Evolutionary conservation across 2,329 filamentous ascomycete genomes (phyloP), one percentile per base, ranked within the genome.

Genomic region (Elsinoe arachidis): DNA sequence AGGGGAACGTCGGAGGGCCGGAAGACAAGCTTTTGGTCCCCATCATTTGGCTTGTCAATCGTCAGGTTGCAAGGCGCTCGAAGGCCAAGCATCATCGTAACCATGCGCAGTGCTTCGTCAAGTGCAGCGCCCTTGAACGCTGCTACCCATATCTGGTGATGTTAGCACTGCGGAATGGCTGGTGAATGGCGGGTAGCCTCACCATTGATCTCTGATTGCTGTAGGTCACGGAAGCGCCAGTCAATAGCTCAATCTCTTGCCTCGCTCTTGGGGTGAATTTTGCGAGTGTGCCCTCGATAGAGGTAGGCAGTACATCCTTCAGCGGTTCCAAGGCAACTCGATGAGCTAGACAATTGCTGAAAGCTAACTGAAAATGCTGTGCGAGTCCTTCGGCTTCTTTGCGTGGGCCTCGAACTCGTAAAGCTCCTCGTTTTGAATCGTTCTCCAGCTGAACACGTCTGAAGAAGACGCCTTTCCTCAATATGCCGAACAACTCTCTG

Each of bases 321-420:
- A 59, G 23, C 21, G 10, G 44, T 9, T 55, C 38, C 10, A 61
- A 39, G 6, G 26, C 15, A 2, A 60, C 37, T 17, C 49, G 44
- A 10, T 39, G 26, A 30, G 30, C 44, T 39, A 37, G 10, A 19
- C 17, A 4, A 44, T 41, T 44, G 37, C 21, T n/a, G 35, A 55
- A 60, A 5, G 56, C 58, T 21, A 57, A 26, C 17, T 43, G 30
- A 46, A 60, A 14, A 12, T 56, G 53, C 6, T 34, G n/a, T 2
- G 56, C 37, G 14, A 61, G 55, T 11, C 14, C 44, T 30, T 61
- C 58, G n/a, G 58, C 58, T 33, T 61, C 58, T 34, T 56, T 23
- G 5, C 37, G 56, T 7, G 60, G 60, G 11, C 60, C 60, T 14
- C 46, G 21, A 26, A 61, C 56, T 11, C 55, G 30, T 5, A 61